Evolutionary conservation across 495 filamentous ascomycete genomes (phyloP), one percentile per base, ranked within the genome.

Genomic region (Penicillium fimorum): DNA sequence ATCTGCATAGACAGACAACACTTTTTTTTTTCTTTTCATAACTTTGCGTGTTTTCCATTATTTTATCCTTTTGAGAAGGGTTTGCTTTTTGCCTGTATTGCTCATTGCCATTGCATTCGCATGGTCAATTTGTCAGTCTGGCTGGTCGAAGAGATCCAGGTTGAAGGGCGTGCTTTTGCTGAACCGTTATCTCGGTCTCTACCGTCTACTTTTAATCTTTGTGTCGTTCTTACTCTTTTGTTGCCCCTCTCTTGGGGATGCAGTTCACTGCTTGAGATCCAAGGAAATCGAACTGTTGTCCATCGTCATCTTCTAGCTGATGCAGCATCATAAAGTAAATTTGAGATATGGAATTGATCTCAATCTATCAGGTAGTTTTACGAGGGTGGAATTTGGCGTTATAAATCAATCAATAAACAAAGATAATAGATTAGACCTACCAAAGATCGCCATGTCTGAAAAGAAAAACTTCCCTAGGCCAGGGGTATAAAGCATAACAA

Each of bases 1-100:
- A 68, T 67, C 66, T 69, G 65, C 69, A 72, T 72, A 70, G 68
- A 61, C 63, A 67, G 66, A 64, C 58, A 60, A 73, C 68, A n/a
- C 53, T 62, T 60, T 53, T 62, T 70, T 48, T 68, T 59, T 61
- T 70, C 53, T 56, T 60, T 63, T 53, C 51, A 69, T 69, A 63
- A 64, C 64, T 64, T 35, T 57, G 57, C 61, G 56, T 65, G 61
- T 68, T 63, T 58, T 65, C 53, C 55, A 54, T 58, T 64, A 53
- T 60, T 64, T 60, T 56, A 48, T 62, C 59, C 22, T 40, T 32
- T 55, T 59, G 55, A 55, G 54, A 57, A 54, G 60, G 58, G 57
- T 5, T 5, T 51, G 49, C 2, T 50, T 57, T 57, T 35, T 56
- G 30, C 37, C 13, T 53, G 46, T 30, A 15, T 42, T 38, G 42